Base-by-base conservation (phyloP, 768 basidiomycete genomes). In the Russula ochroleuca region DNA sequence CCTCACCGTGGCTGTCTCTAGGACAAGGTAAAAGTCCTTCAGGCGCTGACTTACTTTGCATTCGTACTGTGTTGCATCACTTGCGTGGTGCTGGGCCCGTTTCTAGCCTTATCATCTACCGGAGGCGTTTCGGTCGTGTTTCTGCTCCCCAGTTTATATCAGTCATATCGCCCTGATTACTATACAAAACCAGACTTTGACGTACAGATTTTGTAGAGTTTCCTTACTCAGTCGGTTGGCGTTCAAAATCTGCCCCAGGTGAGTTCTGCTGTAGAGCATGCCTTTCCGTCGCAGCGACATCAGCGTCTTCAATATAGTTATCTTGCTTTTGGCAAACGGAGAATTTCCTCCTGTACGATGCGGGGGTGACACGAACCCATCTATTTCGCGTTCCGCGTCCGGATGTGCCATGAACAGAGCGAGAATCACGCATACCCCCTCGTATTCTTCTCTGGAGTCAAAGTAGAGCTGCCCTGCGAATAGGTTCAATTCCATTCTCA, bases 391-490 rank as follows among this genome's bases (percentile, higher is more conserved):
- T 33, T 17, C 15, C 10, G 61, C 50, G 10, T 23, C 61, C 0
- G 55, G 60, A 51, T 56, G 55, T 41, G 54, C 64, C 61, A 65
- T 57, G 10, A 43, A 33, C 25, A 65, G 21, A 3, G 52, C 63
- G 8, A 67, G 54, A 8, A 64, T 21, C 14, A 11, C 54, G 53
- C 66, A 67, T 19, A 61, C 25, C 37, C 47, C 49, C 31, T 49
- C 45, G 25, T 67, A 67, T 37, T 59, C 63, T 33, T 54, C 59
- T 55, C 40, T 41, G 15, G 17, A 50, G 33, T 67, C 66, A 2
- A 67, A 59, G 54, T 60, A 67, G 17, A 67, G 66, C n/a, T 67
- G 63, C 2, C 66, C 66, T 25, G 63, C 53, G 1, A 57, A 67
- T 4, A 65, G 31, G 31, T 59, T 56, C 15, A 66, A 48, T 31